A percentile compares a stretch with the other conserved stretches of the same genome.
Conservation (phyloP, 495 filamentous ascomycete species). For the Aspergillus panamensis region DNA sequence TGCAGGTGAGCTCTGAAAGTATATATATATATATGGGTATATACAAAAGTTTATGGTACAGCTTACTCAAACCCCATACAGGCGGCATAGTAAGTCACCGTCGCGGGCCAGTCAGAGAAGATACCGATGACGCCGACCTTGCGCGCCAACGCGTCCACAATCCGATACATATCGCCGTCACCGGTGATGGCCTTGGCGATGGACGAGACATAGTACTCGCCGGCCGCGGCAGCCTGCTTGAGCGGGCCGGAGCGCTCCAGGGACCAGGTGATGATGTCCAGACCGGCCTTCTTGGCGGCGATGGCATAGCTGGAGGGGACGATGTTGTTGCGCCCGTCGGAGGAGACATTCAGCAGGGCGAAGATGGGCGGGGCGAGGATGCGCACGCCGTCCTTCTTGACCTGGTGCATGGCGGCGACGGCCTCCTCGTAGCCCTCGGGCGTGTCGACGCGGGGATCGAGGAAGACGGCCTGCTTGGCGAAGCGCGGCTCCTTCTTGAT, state of each 20-base stretch:
- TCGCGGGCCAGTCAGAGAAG: constrained; percentile 61
- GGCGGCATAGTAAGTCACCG: constrained; percentile 60
- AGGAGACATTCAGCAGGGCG: constrained; percentile 18
- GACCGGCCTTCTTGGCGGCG: constrained; percentile 48
- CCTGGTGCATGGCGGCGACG: constrained; percentile 21
- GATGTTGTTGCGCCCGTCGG: constrained; percentile 15
- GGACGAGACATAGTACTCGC: constrained; percentile 54
- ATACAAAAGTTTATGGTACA: too few relatives aligned
- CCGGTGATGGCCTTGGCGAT: constrained; percentile 48
- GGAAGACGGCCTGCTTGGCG: constrained; percentile 54
- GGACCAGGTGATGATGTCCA: constrained; percentile 61
- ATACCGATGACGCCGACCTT: constrained; percentile 54
- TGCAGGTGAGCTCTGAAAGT: neutral
- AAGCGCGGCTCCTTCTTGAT: constrained; percentile 53
- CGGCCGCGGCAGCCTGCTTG: constrained; percentile 35
- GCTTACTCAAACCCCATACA: constrained; percentile 45
- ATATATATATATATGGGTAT: neutral
- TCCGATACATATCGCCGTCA: constrained; percentile 56
- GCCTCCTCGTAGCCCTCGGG: constrained; percentile 41
- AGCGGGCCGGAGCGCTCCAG: constrained; percentile 57
- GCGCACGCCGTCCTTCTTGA: constrained; percentile 17
- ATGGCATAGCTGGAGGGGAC: constrained; percentile 30
- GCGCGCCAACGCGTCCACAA: constrained; percentile 54
- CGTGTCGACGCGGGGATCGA: constrained; percentile 54
- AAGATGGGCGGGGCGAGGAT: constrained; percentile 23